Evolutionary conservation across 768 basidiomycete species (phyloP), one percentile per base, ranked within the genome.

Genomic region (Mycena sanguinolenta): DNA sequence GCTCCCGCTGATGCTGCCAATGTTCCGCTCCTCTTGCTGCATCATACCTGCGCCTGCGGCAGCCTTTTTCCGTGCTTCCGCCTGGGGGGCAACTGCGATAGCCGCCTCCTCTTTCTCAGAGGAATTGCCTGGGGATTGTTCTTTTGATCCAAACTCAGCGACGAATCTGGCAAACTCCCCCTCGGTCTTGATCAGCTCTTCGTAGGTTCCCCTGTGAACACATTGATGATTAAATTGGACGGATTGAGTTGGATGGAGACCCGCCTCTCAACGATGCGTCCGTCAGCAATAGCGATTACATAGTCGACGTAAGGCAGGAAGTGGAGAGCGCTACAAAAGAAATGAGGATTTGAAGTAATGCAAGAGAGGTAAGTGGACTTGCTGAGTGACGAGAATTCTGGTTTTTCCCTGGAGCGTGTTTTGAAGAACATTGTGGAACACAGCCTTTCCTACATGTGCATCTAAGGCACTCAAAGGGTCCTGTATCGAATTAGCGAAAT

Each of bases 381-480:
- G 14, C 49, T 97, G 95, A 0, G 96, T 98, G 54, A 97, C 95
- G 60, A 98, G 89, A 54, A 98, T 84, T 32, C 95, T 88, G 10
- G 96, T 97, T 78, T 95, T 95, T 52, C 85, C 88, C 6, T 83
- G 77, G 17, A 89, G 82, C 19, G 85, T 87, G 63, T 89, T 88
- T 65, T 90, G 85, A 57, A 97, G 86, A 14, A 95, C 93, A 67
- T 96, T 91, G 76, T 93, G 89, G 83, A 97, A 96, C 17, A 97
- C 90, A 4, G 89, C 87, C 78, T 93, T 94, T 46, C 95, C 96
- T 58, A 97, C 95, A 76, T 96, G 95, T 7, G 95, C 95, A 77
- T 98, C 96, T 14, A 98, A 87, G 27, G 95, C 95, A n/a, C 92
- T 94, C 13, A 96, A 83, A 6, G 95, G 95, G 75, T 96, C 95